phyloP scores from a whole-genome alignment of 2,329 filamentous ascomycete genomes.

The Aspergillus sp. region DNA sequence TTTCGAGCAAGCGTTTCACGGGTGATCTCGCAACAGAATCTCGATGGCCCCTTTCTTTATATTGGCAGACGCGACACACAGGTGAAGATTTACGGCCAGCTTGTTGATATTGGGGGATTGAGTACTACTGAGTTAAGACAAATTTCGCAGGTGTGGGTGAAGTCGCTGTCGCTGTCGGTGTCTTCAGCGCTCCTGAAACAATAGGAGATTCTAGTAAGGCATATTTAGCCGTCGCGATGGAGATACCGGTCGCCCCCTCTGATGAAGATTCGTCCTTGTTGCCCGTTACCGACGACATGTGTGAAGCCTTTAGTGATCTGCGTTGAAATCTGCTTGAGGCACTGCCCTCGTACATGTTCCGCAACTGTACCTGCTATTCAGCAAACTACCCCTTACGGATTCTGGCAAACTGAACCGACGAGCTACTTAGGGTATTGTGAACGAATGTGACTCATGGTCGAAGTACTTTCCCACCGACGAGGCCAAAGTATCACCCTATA shows the following conservation, averaged over 20 bases:
- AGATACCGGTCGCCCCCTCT: neutral
- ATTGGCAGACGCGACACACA: constrained; percentile 54
- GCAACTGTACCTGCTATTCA: constrained; percentile 15
- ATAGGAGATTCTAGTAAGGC: neutral
- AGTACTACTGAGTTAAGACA: constrained; percentile 1
- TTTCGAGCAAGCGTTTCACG: constrained; percentile 9
- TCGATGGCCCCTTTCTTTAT: constrained; percentile 71
- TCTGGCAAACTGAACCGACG: constrained; percentile 35
- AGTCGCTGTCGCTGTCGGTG: neutral
- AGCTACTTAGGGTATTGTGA: neutral
- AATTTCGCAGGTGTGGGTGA: neutral
- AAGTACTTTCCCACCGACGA: constrained; percentile 1
- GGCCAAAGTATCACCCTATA: neutral
- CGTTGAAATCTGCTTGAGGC: neutral
- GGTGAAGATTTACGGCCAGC: constrained; percentile 71
- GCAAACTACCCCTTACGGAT: constrained; percentile 18
- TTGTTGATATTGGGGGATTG: constrained; percentile 58
- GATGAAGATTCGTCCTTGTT: neutral
- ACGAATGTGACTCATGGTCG: neutral
- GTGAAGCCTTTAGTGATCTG: neutral
- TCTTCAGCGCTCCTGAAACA: neutral
- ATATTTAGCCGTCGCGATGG: neutral
- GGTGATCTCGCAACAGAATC: constrained; percentile 51
- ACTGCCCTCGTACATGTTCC: constrained; percentile 27
- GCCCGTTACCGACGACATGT: neutral